Evolutionary conservation across 1,284 basidiomycete species (phyloP), one percentile per base, ranked within the genome.

Genomic region (Ceratobasidium sp.): DNA sequence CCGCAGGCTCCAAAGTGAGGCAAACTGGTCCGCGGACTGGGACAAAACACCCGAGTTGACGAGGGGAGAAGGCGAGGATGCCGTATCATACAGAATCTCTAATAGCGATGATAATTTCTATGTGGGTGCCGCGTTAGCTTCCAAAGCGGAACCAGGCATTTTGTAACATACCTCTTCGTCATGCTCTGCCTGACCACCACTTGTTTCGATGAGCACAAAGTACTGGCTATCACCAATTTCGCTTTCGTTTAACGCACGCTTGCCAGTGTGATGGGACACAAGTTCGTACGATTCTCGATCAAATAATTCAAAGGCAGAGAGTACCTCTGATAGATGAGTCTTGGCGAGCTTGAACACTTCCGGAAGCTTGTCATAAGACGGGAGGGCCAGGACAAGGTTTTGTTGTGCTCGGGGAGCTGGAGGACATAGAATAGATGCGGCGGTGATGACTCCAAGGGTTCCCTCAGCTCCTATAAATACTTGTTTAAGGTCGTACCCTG

Each of bases 401-500:
- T 88, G 91, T n/a, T 89, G 86, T 3, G 90, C 56, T 57, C 65
- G 56, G 8, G 96, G 94, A 53, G 94, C 87, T 17, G 93, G 88
- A 0, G 96, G 93, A n/a, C 96, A 94, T 69, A 97, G 84, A 74
- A 99, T 96, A 7, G 95, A 96, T 27, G 98, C 92, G 45, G 88
- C 97, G 3, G 97, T 99, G 71, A 99, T 90, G 70, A 99, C 84
- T 54, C 97, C 96, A 34, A 99, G 88, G 0, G 95, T 96, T 64
- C 97, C 97, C 78, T 99, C 97, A 10, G 93, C 91, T 22, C 97
- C 97, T 75, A 99, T 98, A 79, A 99, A 99, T 6, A 99, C 86
- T 78, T 99, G 97, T 80, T 99, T 99, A 57, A 99, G 83, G 78
- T 99, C 97, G 77, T 98, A 96, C n/a, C 96, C 94, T 1, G 97